Percentiles rank a stretch among this genome's conserved stretches.
phyloP scores from a whole-genome alignment of 495 filamentous ascomycete species.

The Terfezia claveryi region DNA sequence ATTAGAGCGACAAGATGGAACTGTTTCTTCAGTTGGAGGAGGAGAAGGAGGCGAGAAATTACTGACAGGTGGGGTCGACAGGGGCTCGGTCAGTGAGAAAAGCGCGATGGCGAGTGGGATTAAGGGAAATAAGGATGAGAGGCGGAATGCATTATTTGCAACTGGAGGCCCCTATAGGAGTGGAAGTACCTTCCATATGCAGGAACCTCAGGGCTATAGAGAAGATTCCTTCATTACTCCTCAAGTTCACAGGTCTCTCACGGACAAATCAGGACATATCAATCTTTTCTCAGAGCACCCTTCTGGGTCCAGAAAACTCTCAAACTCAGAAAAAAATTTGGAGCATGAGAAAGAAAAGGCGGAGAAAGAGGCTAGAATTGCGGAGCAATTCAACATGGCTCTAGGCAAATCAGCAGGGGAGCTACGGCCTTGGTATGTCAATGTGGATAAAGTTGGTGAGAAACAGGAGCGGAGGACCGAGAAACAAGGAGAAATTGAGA shows the following conservation, averaged over 20 bases:
- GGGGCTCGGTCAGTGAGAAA: constrained; percentile 1
- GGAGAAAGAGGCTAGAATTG: constrained; percentile 58
- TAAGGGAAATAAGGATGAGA: constrained; percentile 28
- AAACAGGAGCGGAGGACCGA: constrained; percentile 52
- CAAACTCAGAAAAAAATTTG: constrained; percentile 37
- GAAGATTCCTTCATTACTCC: constrained; percentile 16
- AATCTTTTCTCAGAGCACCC: constrained; percentile 26
- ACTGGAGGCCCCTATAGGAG: constrained; percentile 52
- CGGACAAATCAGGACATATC: constrained; percentile 41
- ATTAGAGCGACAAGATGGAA: constrained; percentile 24
- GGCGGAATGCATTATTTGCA: constrained; percentile 59
- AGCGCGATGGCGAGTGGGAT: constrained; percentile 7
- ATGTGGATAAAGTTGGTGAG: constrained; percentile 46
- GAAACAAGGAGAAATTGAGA: constrained; percentile 41
- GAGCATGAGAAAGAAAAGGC: constrained; percentile 49
- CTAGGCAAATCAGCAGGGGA: constrained; percentile 44
- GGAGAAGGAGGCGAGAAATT: constrained; percentile 4
- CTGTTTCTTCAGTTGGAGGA: constrained; percentile 19
- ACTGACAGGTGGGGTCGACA: too few relatives aligned
- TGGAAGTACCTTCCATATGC: constrained; percentile 21
- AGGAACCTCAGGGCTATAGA: background rate
- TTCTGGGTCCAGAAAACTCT: constrained; percentile 21
- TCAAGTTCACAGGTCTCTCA: constrained; percentile 27
- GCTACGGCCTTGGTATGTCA: constrained; percentile 67
- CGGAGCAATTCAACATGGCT: constrained; percentile 67